Evolutionary conservation across 495 filamentous ascomycete genomes (phyloP).

Genomic region (Penicillium goetzii): DNA sequence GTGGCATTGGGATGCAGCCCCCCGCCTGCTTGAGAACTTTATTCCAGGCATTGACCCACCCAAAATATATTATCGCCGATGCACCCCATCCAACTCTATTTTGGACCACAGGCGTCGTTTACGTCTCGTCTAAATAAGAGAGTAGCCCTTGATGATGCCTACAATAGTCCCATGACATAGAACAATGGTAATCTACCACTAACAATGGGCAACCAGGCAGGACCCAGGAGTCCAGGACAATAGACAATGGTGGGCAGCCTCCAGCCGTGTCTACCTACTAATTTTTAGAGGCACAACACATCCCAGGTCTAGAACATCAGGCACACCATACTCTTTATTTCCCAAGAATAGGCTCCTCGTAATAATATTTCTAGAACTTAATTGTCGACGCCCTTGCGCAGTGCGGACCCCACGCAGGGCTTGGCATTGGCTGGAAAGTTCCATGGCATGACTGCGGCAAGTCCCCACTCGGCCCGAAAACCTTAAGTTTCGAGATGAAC

Average conservation of each 20-base stretch:
- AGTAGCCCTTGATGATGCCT: not conserved
- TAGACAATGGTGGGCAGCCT: not conserved
- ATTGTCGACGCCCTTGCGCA: not conserved
- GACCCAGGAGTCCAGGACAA: not conserved
- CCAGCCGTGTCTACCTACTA: not conserved
- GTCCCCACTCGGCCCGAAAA: constrained; percentile 21
- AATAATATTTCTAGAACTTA: not conserved
- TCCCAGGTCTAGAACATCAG: not conserved
- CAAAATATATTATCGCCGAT: not conserved
- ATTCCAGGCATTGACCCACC: not conserved
- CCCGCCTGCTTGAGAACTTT: not conserved
- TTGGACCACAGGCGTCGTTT: not conserved
- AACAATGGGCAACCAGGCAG: not conserved
- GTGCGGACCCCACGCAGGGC: not conserved
- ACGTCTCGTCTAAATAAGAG: not conserved
- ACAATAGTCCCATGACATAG: not conserved
- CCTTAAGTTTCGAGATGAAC: constrained; percentile 13
- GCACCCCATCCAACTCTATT: not conserved
- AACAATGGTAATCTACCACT: not conserved
- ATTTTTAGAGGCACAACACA: not conserved
- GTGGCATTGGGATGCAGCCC: not conserved
- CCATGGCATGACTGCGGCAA: not conserved
- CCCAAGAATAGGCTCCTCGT: too few species aligned
- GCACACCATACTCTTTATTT: too few species aligned
- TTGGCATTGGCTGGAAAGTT: not conserved